Evolutionary conservation across 164 flowering plant species (phyloP), one percentile per base, ranked within the genome.

Genomic region (Nelumbo lutea): DNA sequence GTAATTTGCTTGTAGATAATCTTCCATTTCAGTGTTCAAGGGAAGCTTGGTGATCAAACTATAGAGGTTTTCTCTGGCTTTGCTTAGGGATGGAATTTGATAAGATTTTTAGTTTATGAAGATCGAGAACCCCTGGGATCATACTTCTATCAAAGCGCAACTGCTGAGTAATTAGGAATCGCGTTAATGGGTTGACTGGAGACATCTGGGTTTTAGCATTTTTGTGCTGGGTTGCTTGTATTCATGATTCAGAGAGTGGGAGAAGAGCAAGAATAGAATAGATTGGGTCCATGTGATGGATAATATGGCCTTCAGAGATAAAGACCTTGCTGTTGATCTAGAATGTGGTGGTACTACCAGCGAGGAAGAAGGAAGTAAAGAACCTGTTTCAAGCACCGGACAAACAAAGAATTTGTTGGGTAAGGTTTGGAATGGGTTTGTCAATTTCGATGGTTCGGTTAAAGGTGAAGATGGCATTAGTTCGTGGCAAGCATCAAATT

Each of bases 261-360:
- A 57, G 45, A 57, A 38, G 56, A 5, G 9, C 38, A 27, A 27
- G 42, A 14, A 5, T 27, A 43, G 53, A 42, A 14, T 6, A 27
- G 27, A 5, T 72, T 47, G 43, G 42, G 42, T 13, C 14, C 41
- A 46, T 70, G 56, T 39, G n/a, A 83, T 86, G 85, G 91, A 75
- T 72, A 68, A 59, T 4, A 68, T 59, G 11, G 70, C 66, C 76
- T 42, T 60, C 15, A 76, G 65, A 69, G 78, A 81, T 13, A 71
- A 62, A 57, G 79, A 77, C 46, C 58, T 67, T 51, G 70, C 42
- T 9, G 70, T 81, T 57, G 96, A 88, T 82, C 80, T 85, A 59
- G 96, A 90, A 69, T 79, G 78, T 65, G 87, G 86, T 58, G 75
- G 73, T 50, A 74, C 50, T 43, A 68, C 67, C 68, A 70, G 74